Base-by-base conservation (phyloP, 345 rosid species). In the Salix koriyanagi region DNA sequence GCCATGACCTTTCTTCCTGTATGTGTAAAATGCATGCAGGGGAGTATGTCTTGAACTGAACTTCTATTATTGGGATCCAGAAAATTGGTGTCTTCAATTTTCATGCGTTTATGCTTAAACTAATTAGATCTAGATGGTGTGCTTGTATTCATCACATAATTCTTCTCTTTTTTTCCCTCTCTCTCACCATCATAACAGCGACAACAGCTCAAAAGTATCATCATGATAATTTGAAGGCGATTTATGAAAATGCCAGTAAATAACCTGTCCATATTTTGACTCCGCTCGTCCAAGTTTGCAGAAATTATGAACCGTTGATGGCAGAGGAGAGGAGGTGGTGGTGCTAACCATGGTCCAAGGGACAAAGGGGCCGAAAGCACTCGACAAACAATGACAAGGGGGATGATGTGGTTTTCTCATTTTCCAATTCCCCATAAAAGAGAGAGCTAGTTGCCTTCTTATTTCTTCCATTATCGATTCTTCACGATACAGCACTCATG, bases 281-380 rank as follows among this genome's bases (percentile, higher is more conserved):
- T 16, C 14, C 50, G 23, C 23, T 52, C 9, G 19, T 19, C 10
- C 16, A 65, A 44, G 25, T 13, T 6, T n/a, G 25, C 37, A 44
- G 19, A 7, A 13, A 5, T 28, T 16, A 3, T 28, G 70, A 19
- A 65, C 46, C 62, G 70, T 74, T 46, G 70, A 39, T 65, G 65
- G 18, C 14, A 30, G 3, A 13, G 69, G 67, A 34, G 37, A 34
- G 5, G 69, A 6, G 58, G 58, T 2, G 9, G 34, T 7, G 36
- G 67, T 56, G 75, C 3, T 25, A 74, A 30, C 60, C 19, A 44
- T 28, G 77, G 70, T 74, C 64, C 65, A 65, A 42, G 62, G 30
- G 83, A 72, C 82, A 80, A 78, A 83, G 30, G 77, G 10, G 75
- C 84, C 86, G 86, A 83, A 85, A 85, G 86, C 81, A 83, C 66